These are phyloP conservation scores for Candida succiphila DNA, from an alignment of 805 yeast genomes.

Conservation along the genomic window DNA sequence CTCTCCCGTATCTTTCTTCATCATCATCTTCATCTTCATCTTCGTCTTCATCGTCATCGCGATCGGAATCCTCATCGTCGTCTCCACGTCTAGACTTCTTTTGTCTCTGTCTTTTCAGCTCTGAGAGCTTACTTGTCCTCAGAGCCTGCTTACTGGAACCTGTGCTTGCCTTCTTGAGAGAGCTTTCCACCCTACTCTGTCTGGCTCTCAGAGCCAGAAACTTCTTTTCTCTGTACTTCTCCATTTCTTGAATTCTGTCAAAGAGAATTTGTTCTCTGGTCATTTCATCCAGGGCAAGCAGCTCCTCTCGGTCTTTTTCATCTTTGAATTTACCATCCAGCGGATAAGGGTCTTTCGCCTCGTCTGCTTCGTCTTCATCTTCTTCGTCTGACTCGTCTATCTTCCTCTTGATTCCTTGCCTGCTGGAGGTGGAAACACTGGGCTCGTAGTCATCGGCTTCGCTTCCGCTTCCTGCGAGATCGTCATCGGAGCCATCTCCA, in stretches of 20 bases:
- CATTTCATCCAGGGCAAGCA: slow-evolving; percentile 77
- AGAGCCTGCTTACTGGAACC: slow-evolving; percentile 13
- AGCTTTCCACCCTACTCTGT: slow-evolving; percentile 34
- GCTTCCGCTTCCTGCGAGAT: slow-evolving; percentile 18
- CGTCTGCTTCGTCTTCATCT: slow-evolving; percentile 26
- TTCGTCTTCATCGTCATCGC: slow-evolving; percentile 23
- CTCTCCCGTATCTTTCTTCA: slow-evolving; percentile 31
- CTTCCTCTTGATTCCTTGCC: slow-evolving; percentile 13
- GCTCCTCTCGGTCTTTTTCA: slow-evolving; percentile 59
- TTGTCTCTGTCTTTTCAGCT: slow-evolving; percentile 26
- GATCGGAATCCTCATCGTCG: slow-evolving; percentile 35
- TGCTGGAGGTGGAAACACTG: slow-evolving; percentile 12
- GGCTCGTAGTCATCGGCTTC: slow-evolving; percentile 27
- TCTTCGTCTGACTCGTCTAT: slow-evolving; percentile 23
- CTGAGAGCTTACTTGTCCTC: slow-evolving; percentile 24
- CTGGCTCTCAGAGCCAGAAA: slow-evolving; percentile 76
- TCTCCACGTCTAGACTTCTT: slow-evolving; percentile 17
- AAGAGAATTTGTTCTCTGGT: slow-evolving; percentile 85
- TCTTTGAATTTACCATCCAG: slow-evolving; percentile 85
- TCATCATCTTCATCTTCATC: slow-evolving; percentile 31
- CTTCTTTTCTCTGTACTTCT: slow-evolving; percentile 74
- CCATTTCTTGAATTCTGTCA: slow-evolving; percentile 89
- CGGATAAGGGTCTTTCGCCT: slow-evolving; percentile 73
- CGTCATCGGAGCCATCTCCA: slow-evolving; percentile 55
- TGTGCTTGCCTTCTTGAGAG: slow-evolving; percentile 16